phyloP scores from a whole-genome alignment of 768 basidiomycete genomes.

The Russula brevipes region DNA sequence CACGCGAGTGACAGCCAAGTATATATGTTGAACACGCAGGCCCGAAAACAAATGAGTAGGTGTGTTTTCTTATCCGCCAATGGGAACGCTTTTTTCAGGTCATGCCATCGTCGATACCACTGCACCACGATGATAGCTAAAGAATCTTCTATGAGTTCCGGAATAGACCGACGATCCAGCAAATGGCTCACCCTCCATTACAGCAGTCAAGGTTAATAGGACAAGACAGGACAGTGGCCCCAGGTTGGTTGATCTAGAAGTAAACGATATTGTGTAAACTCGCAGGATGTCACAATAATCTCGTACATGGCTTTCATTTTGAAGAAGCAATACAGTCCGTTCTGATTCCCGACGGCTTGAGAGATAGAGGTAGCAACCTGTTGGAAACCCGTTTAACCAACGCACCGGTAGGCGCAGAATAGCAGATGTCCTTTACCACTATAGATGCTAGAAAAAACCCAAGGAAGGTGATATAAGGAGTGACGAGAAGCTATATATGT shows the following conservation, averaged over 20 bases:
- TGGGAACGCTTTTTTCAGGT: slow-evolving; percentile 39
- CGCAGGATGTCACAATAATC: background rate
- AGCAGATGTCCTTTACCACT: slow-evolving; percentile 3
- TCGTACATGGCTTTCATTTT: slow-evolving; percentile 36
- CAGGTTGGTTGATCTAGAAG: slow-evolving; percentile 22
- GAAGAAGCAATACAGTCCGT: slow-evolving; percentile 50
- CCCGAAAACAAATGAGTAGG: slow-evolving; percentile 36
- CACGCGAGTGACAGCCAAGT: slow-evolving; percentile 16
- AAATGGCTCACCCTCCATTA: slow-evolving; percentile 41
- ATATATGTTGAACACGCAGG: slow-evolving; percentile 25
- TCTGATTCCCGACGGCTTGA: slow-evolving; percentile 31
- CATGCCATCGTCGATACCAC: slow-evolving; percentile 38
- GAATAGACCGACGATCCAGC: background rate
- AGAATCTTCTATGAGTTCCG: slow-evolving; percentile 6
- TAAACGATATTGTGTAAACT: background rate
- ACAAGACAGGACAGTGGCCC: slow-evolving; percentile 44
- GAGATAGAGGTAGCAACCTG: slow-evolving; percentile 27
- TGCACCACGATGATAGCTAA: slow-evolving; percentile 43
- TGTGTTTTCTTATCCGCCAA: slow-evolving; percentile 37
- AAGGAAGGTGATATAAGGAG: slow-evolving; percentile 41
- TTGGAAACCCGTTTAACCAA: background rate
- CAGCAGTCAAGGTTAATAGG: slow-evolving; percentile 37
- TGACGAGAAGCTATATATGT: slow-evolving; percentile 33
- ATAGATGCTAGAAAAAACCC: slow-evolving; percentile 38
- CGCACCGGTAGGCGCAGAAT: background rate